Evolutionary conservation across 2,329 filamentous ascomycete genomes (phyloP), one percentile per base, ranked within the genome.

Genomic region (Xylaria sp.): DNA sequence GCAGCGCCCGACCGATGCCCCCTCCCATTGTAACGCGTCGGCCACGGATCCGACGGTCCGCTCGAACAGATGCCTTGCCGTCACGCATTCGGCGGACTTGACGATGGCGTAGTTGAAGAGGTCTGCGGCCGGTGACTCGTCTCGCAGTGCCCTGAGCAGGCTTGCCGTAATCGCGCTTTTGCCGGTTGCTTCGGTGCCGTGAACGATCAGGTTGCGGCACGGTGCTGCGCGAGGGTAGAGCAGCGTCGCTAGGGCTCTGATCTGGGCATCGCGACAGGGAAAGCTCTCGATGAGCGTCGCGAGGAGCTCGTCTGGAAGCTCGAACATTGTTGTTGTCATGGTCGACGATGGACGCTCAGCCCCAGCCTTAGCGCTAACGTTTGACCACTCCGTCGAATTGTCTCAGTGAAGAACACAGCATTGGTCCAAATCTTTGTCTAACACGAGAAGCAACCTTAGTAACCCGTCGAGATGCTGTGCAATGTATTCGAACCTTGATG

Each of bases 151-250:
- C 22, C 80, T 68, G 2, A 95, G 80, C 16, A 91, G 80, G 2
- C 80, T 78, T 52, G 79, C 78, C 2, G 88, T 78, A 46, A 96
- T 81, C 44, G 84, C 83, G 26, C 86, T 90, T 75, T 97, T 97
- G 39, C 92, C 93, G 0, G 92, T 96, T 2, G 91, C 88, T 66
- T 92, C 87, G 24, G 92, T 84, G 46, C 94, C 94, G 71, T 97
- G 87, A 44, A 95, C 72, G 19, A 97, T 85, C 9, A 97, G 71
- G 56, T 90, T 89, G 9, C 85, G 78, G 52, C 89, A 89, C 52
- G 84, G 87, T 24, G 90, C 87, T n/a, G 87, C 79, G 43, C 76
- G 72, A 19, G 85, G 82, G 84, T 90, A 67, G 21, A 86, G 63
- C 4, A 88, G 75, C 1, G 81, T 81, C 18, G 80, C 74, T 8